Evolutionary conservation across 192 early-diverging fungal species (phyloP).

Genomic region (Dispira parvispora): DNA sequence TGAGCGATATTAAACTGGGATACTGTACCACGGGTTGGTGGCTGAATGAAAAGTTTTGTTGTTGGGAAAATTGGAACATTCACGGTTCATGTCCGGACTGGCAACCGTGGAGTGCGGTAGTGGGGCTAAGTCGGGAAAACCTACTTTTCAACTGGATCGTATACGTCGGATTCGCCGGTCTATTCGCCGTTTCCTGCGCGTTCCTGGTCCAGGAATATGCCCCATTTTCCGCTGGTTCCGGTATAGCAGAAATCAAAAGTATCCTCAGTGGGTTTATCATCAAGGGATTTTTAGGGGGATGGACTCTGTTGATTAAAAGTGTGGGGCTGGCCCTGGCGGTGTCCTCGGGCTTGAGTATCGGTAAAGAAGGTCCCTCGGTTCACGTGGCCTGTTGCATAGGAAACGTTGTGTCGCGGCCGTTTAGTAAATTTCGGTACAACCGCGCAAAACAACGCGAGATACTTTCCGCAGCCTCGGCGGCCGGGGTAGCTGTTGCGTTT

Average conservation of each 20-base stretch:
- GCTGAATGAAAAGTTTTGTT: constrained; percentile 86
- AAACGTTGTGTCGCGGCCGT: constrained; percentile 62
- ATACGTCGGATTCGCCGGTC: constrained; percentile 56
- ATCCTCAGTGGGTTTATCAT: constrained; percentile 86
- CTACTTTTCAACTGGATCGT: constrained; percentile 59
- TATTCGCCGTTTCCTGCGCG: constrained; percentile 56
- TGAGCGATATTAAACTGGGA: constrained; percentile 74
- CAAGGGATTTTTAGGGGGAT: constrained; percentile 74
- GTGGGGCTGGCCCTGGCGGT: constrained; percentile 59
- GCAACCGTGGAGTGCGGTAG: constrained; percentile 48
- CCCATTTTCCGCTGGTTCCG: constrained; percentile 89
- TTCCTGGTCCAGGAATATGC: constrained; percentile 58
- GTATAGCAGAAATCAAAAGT: constrained; percentile 81
- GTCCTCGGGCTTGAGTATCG: constrained; percentile 69
- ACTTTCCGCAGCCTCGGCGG: constrained; percentile 49
- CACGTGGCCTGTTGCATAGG: constrained; percentile 85
- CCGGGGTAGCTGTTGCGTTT: constrained; percentile 62
- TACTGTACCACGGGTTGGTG: constrained; percentile 74
- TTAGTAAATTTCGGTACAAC: constrained; percentile 68
- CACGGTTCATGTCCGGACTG: constrained; percentile 46
- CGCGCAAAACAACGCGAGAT: constrained; percentile 53
- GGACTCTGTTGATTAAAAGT: constrained; percentile 75
- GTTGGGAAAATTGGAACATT: constrained; percentile 38
- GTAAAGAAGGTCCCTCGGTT: constrained; percentile 91
- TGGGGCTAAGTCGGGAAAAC: constrained; percentile 28